These are phyloP conservation scores for Pontederia crassipes DNA, from an alignment of 176 grass and related monocot species.

Conservation along the genomic window DNA sequence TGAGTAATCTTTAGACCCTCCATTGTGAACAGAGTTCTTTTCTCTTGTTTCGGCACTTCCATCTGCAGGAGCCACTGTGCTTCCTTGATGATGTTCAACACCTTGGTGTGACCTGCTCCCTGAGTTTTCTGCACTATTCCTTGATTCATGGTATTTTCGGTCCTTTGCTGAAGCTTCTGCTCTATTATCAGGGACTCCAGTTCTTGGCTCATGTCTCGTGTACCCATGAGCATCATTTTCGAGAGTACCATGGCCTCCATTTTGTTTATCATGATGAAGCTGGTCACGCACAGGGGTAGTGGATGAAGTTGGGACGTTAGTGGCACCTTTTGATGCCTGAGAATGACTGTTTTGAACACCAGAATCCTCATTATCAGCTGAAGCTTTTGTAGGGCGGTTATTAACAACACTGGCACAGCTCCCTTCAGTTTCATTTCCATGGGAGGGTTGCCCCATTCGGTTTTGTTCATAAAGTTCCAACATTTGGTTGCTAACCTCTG, in stretches of 20 bases:
- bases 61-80: neutral
- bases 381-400: slow-evolving; percentile 25
- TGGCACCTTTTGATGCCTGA: slow-evolving; percentile 20
- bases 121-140: neutral
- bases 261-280: slow-evolving; percentile 34
- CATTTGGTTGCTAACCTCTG: slow-evolving; percentile 99
- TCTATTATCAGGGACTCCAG: neutral
- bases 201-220: neutral
- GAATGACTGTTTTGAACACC: slow-evolving; percentile 19
- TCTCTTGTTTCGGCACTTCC: slow-evolving; percentile 25
- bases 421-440: slow-evolving; percentile 51
- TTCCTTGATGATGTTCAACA: neutral
- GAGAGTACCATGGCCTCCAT: neutral
- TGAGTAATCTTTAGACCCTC: slow-evolving; percentile 27
- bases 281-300: slow-evolving; percentile 21
- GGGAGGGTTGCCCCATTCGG: slow-evolving; percentile 27
- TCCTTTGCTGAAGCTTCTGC: neutral
- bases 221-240: neutral
- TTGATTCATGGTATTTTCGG: neutral
- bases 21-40: neutral
- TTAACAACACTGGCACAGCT: slow-evolving; percentile 33
- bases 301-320: slow-evolving; percentile 18
- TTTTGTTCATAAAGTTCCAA: slow-evolving; percentile 85
- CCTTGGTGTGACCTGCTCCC: neutral
- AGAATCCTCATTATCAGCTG: slow-evolving; percentile 26